Conservation (phyloP, 2,329 filamentous ascomycete species). For the Thielaviopsis euricoi region DNA sequence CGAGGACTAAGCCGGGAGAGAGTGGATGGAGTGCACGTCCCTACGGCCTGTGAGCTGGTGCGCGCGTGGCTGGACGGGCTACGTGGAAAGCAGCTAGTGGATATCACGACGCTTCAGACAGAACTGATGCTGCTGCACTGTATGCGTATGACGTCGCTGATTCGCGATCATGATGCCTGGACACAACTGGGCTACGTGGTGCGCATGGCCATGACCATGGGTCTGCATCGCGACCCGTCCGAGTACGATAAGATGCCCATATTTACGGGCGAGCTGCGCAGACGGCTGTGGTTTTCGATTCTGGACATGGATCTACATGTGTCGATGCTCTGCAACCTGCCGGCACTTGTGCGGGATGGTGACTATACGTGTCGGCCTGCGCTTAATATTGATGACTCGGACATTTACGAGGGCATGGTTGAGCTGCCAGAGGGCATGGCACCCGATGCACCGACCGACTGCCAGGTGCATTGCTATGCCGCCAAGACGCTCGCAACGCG, state of each 20-base stretch:
- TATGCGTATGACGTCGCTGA: constrained; percentile 33
- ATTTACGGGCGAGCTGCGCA: constrained; percentile 35
- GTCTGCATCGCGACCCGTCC: constrained; percentile 37
- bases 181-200: constrained; percentile 37
- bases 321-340: constrained; percentile 34
- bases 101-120: constrained; percentile 36
- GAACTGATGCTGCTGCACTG: constrained; percentile 37
- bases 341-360: constrained; percentile 32
- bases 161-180: constrained; percentile 34
- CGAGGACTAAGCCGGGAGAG: constrained; percentile 34
- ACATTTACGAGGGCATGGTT: constrained; percentile 30
- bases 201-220: constrained; percentile 43
- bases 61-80: constrained; percentile 36
- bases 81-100: constrained; percentile 34
- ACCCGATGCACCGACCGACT: constrained; percentile 35
- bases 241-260: constrained; percentile 34
- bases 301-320: constrained; percentile 40
- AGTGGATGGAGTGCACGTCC: constrained; percentile 37
- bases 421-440: constrained; percentile 32
- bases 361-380: constrained; percentile 38
- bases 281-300: constrained; percentile 40
- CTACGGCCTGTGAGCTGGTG: constrained; percentile 38
- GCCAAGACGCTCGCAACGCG: constrained; percentile 32
- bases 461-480: constrained; percentile 37
- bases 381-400: constrained; percentile 35